Base-by-base conservation (phyloP, 208 protist species). In the Wallacemonas sp. region DNA sequence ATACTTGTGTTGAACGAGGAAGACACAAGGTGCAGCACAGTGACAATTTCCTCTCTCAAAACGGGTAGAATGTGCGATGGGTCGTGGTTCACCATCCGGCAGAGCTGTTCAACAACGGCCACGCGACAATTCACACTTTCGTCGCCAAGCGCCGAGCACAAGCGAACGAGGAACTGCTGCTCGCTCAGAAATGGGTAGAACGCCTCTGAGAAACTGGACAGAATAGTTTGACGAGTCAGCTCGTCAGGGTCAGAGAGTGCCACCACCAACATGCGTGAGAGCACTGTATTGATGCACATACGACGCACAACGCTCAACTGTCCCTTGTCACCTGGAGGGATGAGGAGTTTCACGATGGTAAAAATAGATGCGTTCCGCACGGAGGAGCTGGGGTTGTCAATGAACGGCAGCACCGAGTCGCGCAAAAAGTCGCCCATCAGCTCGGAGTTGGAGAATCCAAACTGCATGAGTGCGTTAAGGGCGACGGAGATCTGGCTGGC, bases 141-240 rank as follows among this genome's bases (percentile, higher is more conserved):
- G 63, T 95, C 89, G 24, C 89, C 89, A 57, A 95, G 78, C 29
- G 83, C 87, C 1, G 82, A 68, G 59, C 83, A 92, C 44, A 95
- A 76, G 4, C 77, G 76, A 26, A 83, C 78, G 30, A 95, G 69
- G 53, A 89, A 93, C 70, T 92, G 82, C 66, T 78, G 75, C 53
- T 95, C 89, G 68, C 83, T 91, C 15, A 95, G 71, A 70, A 84
- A 95, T 5, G 89, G 86, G 59, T 89, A 93, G 64, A 93, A 95
- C n/a, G 81, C 71, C 37, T 75, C 73, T 3, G 81, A 91, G 61
- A 95, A 93, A 30, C 81, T 77, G 19, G 68, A 78, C 22, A 95
- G 62, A 70, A 95, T 81, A 6, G 79, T 86, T 21, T 82, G 59
- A 6, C 89, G 83, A 19, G 93, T 68, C 22, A 72, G 74, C 2